These are phyloP conservation scores for Plasmopara halstedii DNA, from an alignment of 352 stramenopile genomes.

Conservation along the genomic window DNA sequence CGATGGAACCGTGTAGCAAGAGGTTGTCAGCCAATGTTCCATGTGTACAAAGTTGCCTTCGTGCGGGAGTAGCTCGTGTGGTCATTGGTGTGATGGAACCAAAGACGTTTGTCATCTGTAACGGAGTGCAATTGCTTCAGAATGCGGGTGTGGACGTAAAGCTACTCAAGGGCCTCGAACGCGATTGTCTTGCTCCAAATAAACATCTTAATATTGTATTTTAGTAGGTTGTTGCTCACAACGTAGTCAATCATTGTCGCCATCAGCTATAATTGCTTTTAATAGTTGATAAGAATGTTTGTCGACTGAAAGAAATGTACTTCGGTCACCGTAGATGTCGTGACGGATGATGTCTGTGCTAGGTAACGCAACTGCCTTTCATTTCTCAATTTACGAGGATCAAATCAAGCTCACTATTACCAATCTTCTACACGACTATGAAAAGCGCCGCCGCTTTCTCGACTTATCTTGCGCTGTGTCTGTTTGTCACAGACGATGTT, in stretches of 20 bases:
- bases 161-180: slow-evolving; percentile 61
- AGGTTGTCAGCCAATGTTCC: slow-evolving; percentile 79
- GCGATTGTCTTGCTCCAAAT: slow-evolving; percentile 71
- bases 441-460: slow-evolving; percentile 9
- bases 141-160: slow-evolving; percentile 61
- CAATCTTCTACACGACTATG: slow-evolving; percentile 1
- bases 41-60: slow-evolving; percentile 76
- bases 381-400: slow-evolving; percentile 6
- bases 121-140: slow-evolving; percentile 64
- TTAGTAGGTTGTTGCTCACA: slow-evolving; percentile 9
- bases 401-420: not conserved
- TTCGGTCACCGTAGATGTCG: not conserved
- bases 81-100: slow-evolving; percentile 83
- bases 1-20: slow-evolving; percentile 85
- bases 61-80: slow-evolving; percentile 52
- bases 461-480: slow-evolving; percentile 9
- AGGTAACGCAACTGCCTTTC: not conserved
- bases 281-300: too few species aligned
- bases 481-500: slow-evolving; percentile 7
- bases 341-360: slow-evolving; percentile 1
- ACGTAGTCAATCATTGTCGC: not conserved
- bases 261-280: not conserved
- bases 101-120: slow-evolving; percentile 81
- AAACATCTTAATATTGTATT: slow-evolving; percentile 56
- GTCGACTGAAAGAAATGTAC: not conserved